phyloP scores from a whole-genome alignment of 2,329 filamentous ascomycete species.

The Botrytis paeoniae region DNA sequence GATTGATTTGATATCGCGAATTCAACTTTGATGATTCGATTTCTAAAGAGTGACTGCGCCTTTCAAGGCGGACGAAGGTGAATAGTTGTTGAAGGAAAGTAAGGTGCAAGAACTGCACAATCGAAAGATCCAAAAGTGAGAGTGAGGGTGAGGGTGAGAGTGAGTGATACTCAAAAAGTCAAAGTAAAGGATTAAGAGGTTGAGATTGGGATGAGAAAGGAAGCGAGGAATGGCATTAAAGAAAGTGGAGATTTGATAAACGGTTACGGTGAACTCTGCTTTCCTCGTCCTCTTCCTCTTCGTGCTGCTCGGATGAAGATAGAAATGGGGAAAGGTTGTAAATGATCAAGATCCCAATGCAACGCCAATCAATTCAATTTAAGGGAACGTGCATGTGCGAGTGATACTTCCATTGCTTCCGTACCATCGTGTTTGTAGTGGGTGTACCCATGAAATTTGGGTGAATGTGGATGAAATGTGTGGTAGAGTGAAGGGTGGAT shows the following conservation, averaged over 20 bases:
- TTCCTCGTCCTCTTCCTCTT: background rate
- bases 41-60: constrained; percentile 6
- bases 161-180: background rate
- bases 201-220: background rate
- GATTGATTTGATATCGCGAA: constrained; percentile 3
- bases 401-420: constrained; percentile 1
- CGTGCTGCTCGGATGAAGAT: background rate
- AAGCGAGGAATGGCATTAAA: background rate
- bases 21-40: background rate
- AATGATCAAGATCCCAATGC: background rate
- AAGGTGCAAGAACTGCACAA: constrained; percentile 11
- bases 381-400: background rate
- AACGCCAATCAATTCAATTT: background rate
- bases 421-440: background rate
- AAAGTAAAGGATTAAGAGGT: background rate
- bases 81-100: constrained; percentile 7
- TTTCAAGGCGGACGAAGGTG: background rate
- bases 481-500: background rate
- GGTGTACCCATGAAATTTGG: background rate
- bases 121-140: background rate
- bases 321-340: background rate
- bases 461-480: background rate
- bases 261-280: background rate
- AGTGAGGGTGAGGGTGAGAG: background rate
- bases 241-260: background rate